phyloP scores from a whole-genome alignment of 495 filamentous ascomycete genomes.

The Podospora bellae-mahoneyi region DNA sequence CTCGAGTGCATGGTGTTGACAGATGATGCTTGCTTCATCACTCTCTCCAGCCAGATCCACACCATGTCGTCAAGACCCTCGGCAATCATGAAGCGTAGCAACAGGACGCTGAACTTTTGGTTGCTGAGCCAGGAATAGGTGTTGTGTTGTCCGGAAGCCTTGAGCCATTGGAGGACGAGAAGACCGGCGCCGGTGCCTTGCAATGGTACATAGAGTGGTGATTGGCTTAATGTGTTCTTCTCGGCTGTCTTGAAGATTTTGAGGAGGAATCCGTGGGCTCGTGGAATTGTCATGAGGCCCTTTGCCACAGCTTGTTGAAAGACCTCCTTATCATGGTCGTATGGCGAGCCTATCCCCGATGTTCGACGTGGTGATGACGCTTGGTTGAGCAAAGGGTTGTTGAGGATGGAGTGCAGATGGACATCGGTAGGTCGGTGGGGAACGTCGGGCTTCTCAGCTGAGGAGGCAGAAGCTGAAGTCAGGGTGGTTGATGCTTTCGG shows the following conservation, averaged over 20 bases:
- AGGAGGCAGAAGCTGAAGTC: constrained; percentile 13
- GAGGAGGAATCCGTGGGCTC: constrained; percentile 41
- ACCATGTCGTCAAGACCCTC: constrained; percentile 45
- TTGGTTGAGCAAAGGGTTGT: constrained; percentile 60
- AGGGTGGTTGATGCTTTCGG: background rate
- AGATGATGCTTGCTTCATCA: constrained; percentile 20
- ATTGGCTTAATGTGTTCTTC: constrained; percentile 22
- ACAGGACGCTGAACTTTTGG: constrained; percentile 26
- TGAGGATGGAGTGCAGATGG: constrained; percentile 64
- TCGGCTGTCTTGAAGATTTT: constrained; percentile 32
- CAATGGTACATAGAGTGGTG: constrained; percentile 32
- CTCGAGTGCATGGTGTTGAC: constrained; percentile 11
- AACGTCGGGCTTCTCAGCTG: constrained; percentile 2
- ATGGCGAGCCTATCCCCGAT: background rate
- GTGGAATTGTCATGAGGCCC: constrained; percentile 44
- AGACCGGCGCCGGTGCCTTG: constrained; percentile 40
- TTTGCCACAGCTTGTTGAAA: constrained; percentile 39
- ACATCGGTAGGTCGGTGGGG: constrained; percentile 42
- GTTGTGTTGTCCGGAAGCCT: constrained; percentile 44
- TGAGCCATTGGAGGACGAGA: constrained; percentile 50
- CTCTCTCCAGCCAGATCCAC: constrained; percentile 42
- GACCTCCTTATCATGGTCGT: constrained; percentile 28
- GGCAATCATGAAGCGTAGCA: constrained; percentile 50
- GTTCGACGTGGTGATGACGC: constrained; percentile 5
- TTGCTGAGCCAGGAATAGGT: constrained; percentile 36